Evolutionary conservation across 352 stramenopile species (phyloP), one percentile per base, ranked within the genome.

Genomic region (Phytophthora cryptogea): DNA sequence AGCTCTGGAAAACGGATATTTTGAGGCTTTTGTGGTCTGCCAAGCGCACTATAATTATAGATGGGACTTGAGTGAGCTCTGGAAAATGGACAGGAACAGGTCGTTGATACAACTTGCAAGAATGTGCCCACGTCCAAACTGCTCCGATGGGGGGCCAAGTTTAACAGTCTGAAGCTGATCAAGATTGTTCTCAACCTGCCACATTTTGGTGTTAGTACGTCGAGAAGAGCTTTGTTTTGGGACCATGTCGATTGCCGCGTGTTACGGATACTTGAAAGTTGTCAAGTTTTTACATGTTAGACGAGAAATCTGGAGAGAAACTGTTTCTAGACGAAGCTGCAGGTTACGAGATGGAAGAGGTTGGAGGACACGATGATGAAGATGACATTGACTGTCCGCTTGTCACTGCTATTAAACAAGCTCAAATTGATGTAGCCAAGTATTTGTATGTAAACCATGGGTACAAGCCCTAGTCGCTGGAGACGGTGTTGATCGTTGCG

Each of bases 251-350:
- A 37, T 37, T 8, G 44, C 44, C 9, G 44, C 44, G 2, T 13
- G 39, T 16, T 14, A 37, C 28, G 44, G 44, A 2, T 8, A 51
- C 26, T 35, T 51, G 13, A 28, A 30, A 1, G 28, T 51, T 14
- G 44, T 51, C 3, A 51, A 51, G n/a, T 30, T 39, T n/a, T 51
- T 51, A n/a, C n/a, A n/a, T n/a, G n/a, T n/a, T n/a, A n/a, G 28
- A 51, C 28, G 44, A 51, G 28, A 35, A 33, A 2, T 39, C 4
- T 10, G 44, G 28, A 4, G 44, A 37, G 6, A 13, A 17, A 11
- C 4, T 51, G 8, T 51, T 51, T 39, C 17, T 13, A 37, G 28
- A 26, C 14, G 28, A 36, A 16, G 27, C 9, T 27, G 17, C 27
- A 45, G 17, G 17, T 13, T 28, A 17, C 14, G 11, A n/a, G 17